phyloP scores from a whole-genome alignment of 2,329 filamentous ascomycete species.

The Diaporthe ampelina region DNA sequence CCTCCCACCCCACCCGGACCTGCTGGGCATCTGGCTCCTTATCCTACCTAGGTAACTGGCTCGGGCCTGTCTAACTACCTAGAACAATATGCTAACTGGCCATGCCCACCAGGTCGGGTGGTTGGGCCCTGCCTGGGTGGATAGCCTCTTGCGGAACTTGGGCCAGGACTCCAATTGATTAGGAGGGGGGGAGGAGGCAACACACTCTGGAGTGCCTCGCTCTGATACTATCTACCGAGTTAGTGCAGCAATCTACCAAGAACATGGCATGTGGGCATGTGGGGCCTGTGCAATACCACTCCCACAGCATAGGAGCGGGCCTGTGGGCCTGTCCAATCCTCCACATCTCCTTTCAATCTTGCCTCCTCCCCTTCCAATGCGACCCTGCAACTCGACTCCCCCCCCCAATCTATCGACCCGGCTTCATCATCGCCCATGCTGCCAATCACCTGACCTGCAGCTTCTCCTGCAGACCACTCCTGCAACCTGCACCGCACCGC shows the following conservation, averaged over 20 bases:
- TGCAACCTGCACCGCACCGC: no score
- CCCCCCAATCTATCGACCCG: slow-evolving; percentile 12
- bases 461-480: background rate
- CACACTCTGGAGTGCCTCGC: background rate
- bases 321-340: slow-evolving; percentile 29
- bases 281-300: slow-evolving; percentile 25
- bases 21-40: background rate
- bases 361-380: slow-evolving; percentile 28
- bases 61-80: no score
- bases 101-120: no score
- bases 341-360: slow-evolving; percentile 33
- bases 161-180: background rate
- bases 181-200: background rate
- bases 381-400: slow-evolving; percentile 20
- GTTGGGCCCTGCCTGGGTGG: no score
- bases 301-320: slow-evolving; percentile 5
- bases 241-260: slow-evolving; percentile 22
- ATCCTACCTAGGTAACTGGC: background rate
- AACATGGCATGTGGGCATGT: slow-evolving; percentile 11
- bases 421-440: slow-evolving; percentile 10
- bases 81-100: no score
- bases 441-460: slow-evolving; percentile 26
- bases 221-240: slow-evolving; percentile 9
- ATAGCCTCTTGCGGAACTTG: background rate
- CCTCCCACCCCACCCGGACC: slow-evolving; percentile 1